Evolutionary conservation across 176 grass and related monocot species (phyloP).

Genomic region (Echinochloa phyllopogon): DNA sequence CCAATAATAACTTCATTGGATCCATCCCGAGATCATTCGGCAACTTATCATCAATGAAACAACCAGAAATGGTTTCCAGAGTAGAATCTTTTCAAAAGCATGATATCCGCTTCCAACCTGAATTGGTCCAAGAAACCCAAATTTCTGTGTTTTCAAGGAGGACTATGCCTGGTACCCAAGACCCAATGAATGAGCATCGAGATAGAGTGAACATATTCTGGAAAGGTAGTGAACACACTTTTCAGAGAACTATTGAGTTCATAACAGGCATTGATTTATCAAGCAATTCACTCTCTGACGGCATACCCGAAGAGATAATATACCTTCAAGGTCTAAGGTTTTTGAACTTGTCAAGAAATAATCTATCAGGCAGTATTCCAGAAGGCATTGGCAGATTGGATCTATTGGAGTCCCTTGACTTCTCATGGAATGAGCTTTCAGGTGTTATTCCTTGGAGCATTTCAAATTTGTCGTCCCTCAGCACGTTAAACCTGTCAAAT

Average conservation of each 20-base stretch:
- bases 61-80: slow-evolving; percentile 3
- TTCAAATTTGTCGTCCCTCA: not conserved
- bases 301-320: not conserved
- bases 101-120: not conserved
- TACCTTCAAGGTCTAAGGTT: not conserved
- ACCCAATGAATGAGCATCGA: slow-evolving; percentile 3
- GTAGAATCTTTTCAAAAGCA: too few relatives aligned
- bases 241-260: not conserved
- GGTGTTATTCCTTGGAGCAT: slow-evolving; percentile 39
- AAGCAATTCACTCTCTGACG: not conserved
- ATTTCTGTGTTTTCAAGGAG: too few relatives aligned
- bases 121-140: not conserved
- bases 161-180: too few relatives aligned
- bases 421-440: slow-evolving; percentile 37
- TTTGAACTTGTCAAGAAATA: slow-evolving; percentile 24
- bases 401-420: slow-evolving; percentile 39
- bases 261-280: not conserved
- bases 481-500: not conserved
- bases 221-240: slow-evolving; percentile 48
- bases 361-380: slow-evolving; percentile 43
- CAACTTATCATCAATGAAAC: slow-evolving; percentile 57
- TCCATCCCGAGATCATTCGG: slow-evolving; percentile 54
- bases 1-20: slow-evolving; percentile 60
- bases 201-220: slow-evolving; percentile 67
- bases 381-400: slow-evolving; percentile 28